Base-by-base conservation (phyloP, 768 basidiomycete species). In the Phylloporus sp. region DNA sequence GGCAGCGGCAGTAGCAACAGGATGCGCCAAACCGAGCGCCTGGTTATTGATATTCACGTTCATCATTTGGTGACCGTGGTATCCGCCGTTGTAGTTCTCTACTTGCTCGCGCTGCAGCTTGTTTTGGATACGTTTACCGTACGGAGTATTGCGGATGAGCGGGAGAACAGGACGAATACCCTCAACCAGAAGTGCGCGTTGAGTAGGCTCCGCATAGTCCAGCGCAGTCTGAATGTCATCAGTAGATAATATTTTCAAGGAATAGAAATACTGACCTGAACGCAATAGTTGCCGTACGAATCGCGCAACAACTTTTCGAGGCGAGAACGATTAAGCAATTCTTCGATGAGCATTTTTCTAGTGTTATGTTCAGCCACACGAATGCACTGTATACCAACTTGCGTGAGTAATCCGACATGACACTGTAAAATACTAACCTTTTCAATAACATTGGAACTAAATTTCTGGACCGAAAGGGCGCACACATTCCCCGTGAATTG, bases 101-200 rank as follows among this genome's bases (percentile, higher is more conserved):
- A 86, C 77, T 58, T 90, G 88, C 70, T 95, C 93, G 48, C 95
- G 90, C 69, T 96, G 94, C 44, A 98, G 74, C 71, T 97, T 97
- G 74, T 93, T 94, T 69, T 97, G 95, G 61, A 99, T 99, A 35
- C 96, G 85, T 74, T 99, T 99, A 57, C 96, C 96, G 59, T 99
- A 99, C 7, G 96, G 96, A 9, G 96, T 99, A 71, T 99, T 99
- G 61, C 96, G 88, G 63, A 99, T 99, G 59, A 97, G 78, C 3
- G 96, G 96, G 21, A 99, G 78, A 50, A 98, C 92, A n/a, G 96
- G 96, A 40, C 96, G 87, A 65, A 99, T 99, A 56, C 90, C 91
- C 62, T 98, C 95, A 17, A 99, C 91, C 21, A 99, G 83, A 52
- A 93, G 77, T 5, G 85, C 81, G 49, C 96, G 86, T 67, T 99